Percentiles rank a stretch among this genome's conserved stretches.
Evolutionary conservation across 1,284 basidiomycete species (phyloP).

Genomic region (Amanita bisporigera): DNA sequence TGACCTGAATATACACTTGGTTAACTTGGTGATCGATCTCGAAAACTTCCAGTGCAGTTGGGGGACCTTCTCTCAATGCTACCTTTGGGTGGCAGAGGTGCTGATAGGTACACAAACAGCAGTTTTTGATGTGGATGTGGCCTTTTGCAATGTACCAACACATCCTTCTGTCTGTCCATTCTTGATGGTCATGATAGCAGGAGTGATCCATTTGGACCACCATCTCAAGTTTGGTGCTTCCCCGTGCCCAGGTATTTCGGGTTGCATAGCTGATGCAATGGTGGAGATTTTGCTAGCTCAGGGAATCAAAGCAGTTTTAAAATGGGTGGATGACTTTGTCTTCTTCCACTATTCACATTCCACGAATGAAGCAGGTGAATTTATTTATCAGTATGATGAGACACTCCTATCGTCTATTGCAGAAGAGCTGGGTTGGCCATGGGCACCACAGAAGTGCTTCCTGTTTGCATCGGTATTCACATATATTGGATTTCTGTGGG

Average conservation of each 20-base stretch:
- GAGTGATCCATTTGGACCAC: slow-evolving; percentile 32
- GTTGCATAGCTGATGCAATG: slow-evolving; percentile 41
- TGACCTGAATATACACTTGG: not conserved
- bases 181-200: slow-evolving; percentile 29
- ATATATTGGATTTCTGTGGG: slow-evolving; percentile 50
- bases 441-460: slow-evolving; percentile 35
- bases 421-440: slow-evolving; percentile 36
- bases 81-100: slow-evolving; percentile 15
- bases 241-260: slow-evolving; percentile 42
- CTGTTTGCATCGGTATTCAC: slow-evolving; percentile 37
- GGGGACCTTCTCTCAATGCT: slow-evolving; percentile 34
- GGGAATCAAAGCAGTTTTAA: slow-evolving; percentile 28
- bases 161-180: slow-evolving; percentile 24
- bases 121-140: slow-evolving; percentile 38
- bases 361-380: not conserved
- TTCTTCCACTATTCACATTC: slow-evolving; percentile 28
- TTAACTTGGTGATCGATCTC: slow-evolving; percentile 38
- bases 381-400: slow-evolving; percentile 12
- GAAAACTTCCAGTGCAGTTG: slow-evolving; percentile 32
- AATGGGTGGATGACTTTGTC: slow-evolving; percentile 48
- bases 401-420: slow-evolving; percentile 22
- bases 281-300: slow-evolving; percentile 24
- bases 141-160: slow-evolving; percentile 37
- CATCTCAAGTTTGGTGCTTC: slow-evolving; percentile 38
- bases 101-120: slow-evolving; percentile 31